Evolutionary conservation across 78 protist species (phyloP), one percentile per base, ranked within the genome.

Genomic region (Chrysochromulina tobinii): DNA sequence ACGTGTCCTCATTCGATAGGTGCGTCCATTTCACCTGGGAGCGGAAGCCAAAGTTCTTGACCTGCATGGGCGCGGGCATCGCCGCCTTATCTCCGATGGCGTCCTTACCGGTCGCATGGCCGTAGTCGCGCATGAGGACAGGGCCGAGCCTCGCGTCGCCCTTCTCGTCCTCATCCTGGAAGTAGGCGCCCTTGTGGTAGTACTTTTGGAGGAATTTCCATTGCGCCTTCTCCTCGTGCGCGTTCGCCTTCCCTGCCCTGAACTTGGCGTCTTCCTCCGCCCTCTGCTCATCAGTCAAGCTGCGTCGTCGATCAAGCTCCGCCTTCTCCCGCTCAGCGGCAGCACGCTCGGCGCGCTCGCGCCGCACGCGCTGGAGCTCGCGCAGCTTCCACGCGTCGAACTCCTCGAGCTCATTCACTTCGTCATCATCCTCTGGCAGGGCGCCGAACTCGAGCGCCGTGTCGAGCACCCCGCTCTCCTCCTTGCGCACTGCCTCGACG

Each of bases 131-230:
- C 79, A 1, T 1, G 61, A 89, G 48, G 23, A 89, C 66, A 3
- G 58, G 81, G 20, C 92, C 87, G 25, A 79, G 23, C 81, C 17
- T 15, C 21, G 58, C 11, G 59, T 85, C 21, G 55, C 88, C 92
- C 48, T 8, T 86, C 88, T 83, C 92, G 81, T 89, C 88, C 61
- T 61, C 73, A 6, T 85, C 91, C 88, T 85, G 81, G 88, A 55
- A 89, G 64, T 18, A 89, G 38, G 88, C 92, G 58, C 92, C 92
- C 61, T 89, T 69, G 81, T 89, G 81, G 61, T 87, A 89, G 61
- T 89, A 89, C 81, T 27, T 87, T 14, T 89, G 92, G 79, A 89
- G 38, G 88, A 85, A 89, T 20, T 6, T 23, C 73, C 81, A 55
- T 48, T 55, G 1, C 51, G 0, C 81, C 57, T 81, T 85, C 57